These are phyloP conservation scores for Penicillium sp. DNA, from an alignment of 2,329 filamentous ascomycete genomes.

Conservation along the genomic window DNA sequence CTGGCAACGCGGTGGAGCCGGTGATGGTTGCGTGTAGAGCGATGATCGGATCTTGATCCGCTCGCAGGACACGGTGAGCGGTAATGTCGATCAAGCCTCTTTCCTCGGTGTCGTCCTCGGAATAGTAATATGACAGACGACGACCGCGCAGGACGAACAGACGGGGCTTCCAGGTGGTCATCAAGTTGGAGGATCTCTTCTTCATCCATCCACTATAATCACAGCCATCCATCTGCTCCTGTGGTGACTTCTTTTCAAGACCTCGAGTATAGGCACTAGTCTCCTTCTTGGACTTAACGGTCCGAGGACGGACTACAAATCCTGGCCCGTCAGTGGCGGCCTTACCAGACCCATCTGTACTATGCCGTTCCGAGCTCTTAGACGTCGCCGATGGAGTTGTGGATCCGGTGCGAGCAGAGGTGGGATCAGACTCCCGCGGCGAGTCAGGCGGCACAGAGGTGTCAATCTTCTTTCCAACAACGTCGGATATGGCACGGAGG, in stretches of 20 bases:
- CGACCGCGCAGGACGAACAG: constrained; percentile 93
- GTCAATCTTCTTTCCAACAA: constrained; percentile 55
- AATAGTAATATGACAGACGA: constrained; percentile 92
- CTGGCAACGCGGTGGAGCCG: constrained; percentile 68
- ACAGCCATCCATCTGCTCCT: constrained; percentile 79
- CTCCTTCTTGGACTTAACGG: constrained; percentile 78
- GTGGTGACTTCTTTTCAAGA: constrained; percentile 74
- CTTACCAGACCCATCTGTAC: constrained; percentile 60
- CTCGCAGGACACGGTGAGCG: constrained; percentile 92
- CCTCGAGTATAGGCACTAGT: constrained; percentile 93
- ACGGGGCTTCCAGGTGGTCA: constrained; percentile 96
- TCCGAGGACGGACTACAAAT: constrained; percentile 53
- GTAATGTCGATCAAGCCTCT: constrained; percentile 97
- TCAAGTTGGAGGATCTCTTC: constrained; percentile 93
- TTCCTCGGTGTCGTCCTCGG: constrained; percentile 86
- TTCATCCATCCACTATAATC: constrained; percentile 99
- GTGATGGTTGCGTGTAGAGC: constrained; percentile 90
- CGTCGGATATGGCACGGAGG: constrained; percentile 82
- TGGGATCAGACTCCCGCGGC: constrained; percentile 57
- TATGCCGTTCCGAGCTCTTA: constrained; percentile 77
- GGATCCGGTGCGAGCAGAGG: constrained; percentile 74
- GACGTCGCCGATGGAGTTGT: constrained; percentile 62
- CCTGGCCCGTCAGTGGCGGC: constrained; percentile 47
- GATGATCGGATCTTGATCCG: constrained; percentile 86
- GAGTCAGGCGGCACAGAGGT: constrained; percentile 45